Conservation (phyloP, 345 rosid species). For the Salix udensis region DNA sequence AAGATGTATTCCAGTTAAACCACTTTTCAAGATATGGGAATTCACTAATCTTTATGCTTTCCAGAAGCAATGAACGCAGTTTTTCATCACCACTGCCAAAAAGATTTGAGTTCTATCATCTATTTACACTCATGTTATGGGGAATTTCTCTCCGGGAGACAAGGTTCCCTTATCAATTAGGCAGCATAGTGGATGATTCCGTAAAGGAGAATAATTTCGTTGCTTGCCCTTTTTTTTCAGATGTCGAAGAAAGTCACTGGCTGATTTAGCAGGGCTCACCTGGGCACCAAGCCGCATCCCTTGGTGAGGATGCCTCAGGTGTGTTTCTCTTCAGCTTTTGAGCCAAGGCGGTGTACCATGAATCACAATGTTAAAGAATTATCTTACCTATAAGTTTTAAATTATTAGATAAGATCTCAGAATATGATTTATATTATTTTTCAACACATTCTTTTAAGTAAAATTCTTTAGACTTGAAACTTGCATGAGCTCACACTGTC, state of each 20-base stretch:
- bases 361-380: not conserved
- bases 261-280: not conserved
- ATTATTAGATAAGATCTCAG: too few relatives aligned
- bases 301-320: not conserved
- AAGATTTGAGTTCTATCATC: not conserved
- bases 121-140: not conserved
- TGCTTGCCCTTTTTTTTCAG: not conserved
- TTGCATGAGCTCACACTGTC: too few relatives aligned
- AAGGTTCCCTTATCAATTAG: slow-evolving; percentile 12
- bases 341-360: not conserved
- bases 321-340: not conserved
- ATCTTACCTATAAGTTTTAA: too few relatives aligned
- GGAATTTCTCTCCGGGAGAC: not conserved
- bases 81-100: not conserved
- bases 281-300: not conserved
- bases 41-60: not conserved
- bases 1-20: not conserved
- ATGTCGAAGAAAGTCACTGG: not conserved
- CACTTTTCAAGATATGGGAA: slow-evolving; percentile 9
- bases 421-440: too few relatives aligned
- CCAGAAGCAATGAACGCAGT: not conserved
- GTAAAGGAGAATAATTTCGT: not conserved
- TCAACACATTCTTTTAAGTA: too few relatives aligned
- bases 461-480: too few relatives aligned
- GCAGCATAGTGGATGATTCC: slow-evolving; percentile 1